Conservation (phyloP, 2,329 filamentous ascomycete species). For the Xylaria sp. region DNA sequence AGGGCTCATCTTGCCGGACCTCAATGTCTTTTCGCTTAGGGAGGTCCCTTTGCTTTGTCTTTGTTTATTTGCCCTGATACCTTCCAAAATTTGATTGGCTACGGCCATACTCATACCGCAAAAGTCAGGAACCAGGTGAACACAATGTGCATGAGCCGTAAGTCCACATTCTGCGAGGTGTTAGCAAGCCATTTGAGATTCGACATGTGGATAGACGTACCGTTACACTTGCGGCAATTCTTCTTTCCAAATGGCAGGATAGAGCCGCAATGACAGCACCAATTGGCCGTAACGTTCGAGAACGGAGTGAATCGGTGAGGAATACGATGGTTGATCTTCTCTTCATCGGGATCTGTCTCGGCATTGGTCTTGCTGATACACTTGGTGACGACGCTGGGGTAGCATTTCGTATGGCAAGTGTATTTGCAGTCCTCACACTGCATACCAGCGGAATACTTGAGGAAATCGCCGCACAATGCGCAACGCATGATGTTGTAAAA, state of each 20-base stretch:
- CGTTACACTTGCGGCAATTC: slow-evolving; percentile 90
- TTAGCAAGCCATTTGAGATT: slow-evolving; percentile 44
- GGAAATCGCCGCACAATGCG: slow-evolving; percentile 95
- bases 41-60: slow-evolving; percentile 68
- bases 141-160: slow-evolving; percentile 90
- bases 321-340: slow-evolving; percentile 99
- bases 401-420: slow-evolving; percentile 98
- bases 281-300: slow-evolving; percentile 97
- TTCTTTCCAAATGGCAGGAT: slow-evolving; percentile 94
- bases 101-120: slow-evolving; percentile 99
- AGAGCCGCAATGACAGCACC: slow-evolving; percentile 99
- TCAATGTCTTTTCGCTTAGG: slow-evolving; percentile 74
- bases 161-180: slow-evolving; percentile 79
- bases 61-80: slow-evolving; percentile 83
- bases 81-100: slow-evolving; percentile 91
- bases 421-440: slow-evolving; percentile 99
- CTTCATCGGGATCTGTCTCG: slow-evolving; percentile 97
- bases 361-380: slow-evolving; percentile 99
- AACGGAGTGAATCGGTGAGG: slow-evolving; percentile 97
- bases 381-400: slow-evolving; percentile 95
- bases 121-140: slow-evolving; percentile 96
- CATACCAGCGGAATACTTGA: slow-evolving; percentile 99
- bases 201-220: slow-evolving; percentile 59
- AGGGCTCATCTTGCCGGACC: slow-evolving; percentile 62
- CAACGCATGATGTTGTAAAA: slow-evolving; percentile 99